Conservation (phyloP, 208 protist species). For the Blastocrithidia nonstop region DNA sequence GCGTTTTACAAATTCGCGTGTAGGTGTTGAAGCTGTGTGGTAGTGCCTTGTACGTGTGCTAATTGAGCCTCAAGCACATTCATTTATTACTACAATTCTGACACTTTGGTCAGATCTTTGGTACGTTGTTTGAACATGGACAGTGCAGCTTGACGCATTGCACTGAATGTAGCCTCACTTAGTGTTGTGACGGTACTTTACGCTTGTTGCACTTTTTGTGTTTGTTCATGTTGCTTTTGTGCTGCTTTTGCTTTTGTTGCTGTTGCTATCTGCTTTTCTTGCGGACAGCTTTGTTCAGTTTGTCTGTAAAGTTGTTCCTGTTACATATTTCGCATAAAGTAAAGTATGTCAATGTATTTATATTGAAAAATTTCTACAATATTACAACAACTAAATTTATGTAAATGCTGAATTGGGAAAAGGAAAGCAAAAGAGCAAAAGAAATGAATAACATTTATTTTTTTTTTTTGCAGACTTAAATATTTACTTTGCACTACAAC, state of each 20-base stretch:
- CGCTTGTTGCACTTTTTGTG: no score
- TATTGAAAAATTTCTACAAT: neutral
- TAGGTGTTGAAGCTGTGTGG: neutral
- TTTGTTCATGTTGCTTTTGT: no score
- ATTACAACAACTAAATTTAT: no score
- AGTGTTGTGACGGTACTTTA: neutral
- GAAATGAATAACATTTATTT: no score
- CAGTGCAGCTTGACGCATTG: constrained; percentile 44
- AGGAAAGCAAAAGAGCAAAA: no score
- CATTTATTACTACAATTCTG: neutral
- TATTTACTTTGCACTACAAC: no score
- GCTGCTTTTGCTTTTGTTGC: neutral
- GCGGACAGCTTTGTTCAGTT: no score
- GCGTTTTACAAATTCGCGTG: neutral
- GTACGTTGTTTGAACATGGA: constrained; percentile 74
- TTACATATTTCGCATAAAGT: neutral
- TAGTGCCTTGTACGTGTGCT: neutral
- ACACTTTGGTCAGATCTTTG: constrained; percentile 48
- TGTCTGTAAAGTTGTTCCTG: neutral
- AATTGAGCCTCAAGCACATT: neutral
- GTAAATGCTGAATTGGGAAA: no score
- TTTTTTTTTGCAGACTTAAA: no score
- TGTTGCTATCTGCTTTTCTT: neutral
- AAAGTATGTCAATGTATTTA: constrained; percentile 1
- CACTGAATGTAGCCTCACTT: constrained; percentile 36